Conservation (phyloP, 352 stramenopile species). For the Phytopythium mirpurense region DNA sequence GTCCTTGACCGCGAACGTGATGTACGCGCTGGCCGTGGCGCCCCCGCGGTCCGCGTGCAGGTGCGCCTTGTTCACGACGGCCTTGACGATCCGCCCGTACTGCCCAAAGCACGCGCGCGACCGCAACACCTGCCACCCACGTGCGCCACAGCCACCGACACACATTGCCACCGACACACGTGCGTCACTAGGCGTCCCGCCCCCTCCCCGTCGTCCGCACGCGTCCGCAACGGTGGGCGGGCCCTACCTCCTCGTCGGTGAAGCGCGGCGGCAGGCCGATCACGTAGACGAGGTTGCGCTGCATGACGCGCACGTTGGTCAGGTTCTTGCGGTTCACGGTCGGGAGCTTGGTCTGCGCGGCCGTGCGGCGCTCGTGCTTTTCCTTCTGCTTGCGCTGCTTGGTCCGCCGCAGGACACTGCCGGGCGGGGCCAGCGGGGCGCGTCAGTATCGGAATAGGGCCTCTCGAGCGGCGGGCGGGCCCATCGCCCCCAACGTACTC, state of each 20-base stretch:
- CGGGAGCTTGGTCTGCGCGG: conserved; percentile 28
- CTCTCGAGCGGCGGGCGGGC: no score
- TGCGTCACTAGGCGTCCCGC: background rate
- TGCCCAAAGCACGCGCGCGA: conserved; percentile 90
- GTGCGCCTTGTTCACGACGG: conserved; percentile 88
- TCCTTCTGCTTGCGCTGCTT: conserved; percentile 86
- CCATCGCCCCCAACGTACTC: no score
- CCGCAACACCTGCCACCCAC: conserved; percentile 47
- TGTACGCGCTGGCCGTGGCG: conserved; percentile 88
- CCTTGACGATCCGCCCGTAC: conserved; percentile 93
- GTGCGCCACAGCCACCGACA: no score
- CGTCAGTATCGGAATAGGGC: background rate
- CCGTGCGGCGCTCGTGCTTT: conserved; percentile 68
- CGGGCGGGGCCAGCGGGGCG: background rate
- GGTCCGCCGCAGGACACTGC: conserved; percentile 63
- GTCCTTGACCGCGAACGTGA: conserved; percentile 90
- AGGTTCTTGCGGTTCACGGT: conserved; percentile 77
- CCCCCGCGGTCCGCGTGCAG: conserved; percentile 63
- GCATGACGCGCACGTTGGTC: conserved; percentile 90
- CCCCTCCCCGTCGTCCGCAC: no score
- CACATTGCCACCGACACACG: no score
- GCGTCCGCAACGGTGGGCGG: no score
- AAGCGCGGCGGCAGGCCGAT: conserved; percentile 87
- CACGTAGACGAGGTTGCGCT: conserved; percentile 94
- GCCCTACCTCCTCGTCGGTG: conserved; percentile 72